Base-by-base conservation (phyloP, 176 grass and related monocot species). In the Guadua angustifolia region DNA sequence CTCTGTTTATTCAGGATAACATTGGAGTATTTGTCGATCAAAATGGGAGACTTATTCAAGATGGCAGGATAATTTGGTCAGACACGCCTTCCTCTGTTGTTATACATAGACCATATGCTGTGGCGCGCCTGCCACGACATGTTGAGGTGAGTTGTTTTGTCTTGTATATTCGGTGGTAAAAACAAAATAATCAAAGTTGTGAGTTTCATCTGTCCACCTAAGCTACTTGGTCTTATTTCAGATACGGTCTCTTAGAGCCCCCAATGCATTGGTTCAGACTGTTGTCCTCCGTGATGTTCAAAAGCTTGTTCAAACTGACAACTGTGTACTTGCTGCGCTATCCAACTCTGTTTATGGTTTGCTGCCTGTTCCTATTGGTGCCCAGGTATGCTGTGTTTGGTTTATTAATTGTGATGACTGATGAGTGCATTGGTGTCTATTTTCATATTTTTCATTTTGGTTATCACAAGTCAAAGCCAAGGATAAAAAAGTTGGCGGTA, bases 1-100 rank as follows among this genome's bases (percentile, higher is more conserved):
- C 67, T 69, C 19, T 86, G 42, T 81, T 43, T 57, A 44, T 83
- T 38, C 80, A 99, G 97, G 97, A 99, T 82, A 99, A 99, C 70
- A 92, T 99, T 71, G 97, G 97, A 67, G 88, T 99, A 74, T 95
- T 99, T 83, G 91, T 99, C 77, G 93, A 99, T 81, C 93, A 99
- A 92, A 99, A 94, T n/a, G 97, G 96, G 51, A 96, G 95, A 78
- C 89, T 94, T 92, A 83, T 95, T 81, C 97, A 99, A 82, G 93
- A 99, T 19, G 97, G 91, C 32, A 94, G 87, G 81, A 94, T 99
- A 90, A 94, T 94, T 88, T 99, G 97, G 97, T 95, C 93, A 52
- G 91, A 99, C 56, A 89, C 86, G 1, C 93, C 97, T 82, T 76
- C 88, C 71, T 92, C 83, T 80, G 88, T 99, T 52, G 88, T 88